Conservation (phyloP, 176 grass and related monocot genomes). For the Stipa capillata region DNA sequence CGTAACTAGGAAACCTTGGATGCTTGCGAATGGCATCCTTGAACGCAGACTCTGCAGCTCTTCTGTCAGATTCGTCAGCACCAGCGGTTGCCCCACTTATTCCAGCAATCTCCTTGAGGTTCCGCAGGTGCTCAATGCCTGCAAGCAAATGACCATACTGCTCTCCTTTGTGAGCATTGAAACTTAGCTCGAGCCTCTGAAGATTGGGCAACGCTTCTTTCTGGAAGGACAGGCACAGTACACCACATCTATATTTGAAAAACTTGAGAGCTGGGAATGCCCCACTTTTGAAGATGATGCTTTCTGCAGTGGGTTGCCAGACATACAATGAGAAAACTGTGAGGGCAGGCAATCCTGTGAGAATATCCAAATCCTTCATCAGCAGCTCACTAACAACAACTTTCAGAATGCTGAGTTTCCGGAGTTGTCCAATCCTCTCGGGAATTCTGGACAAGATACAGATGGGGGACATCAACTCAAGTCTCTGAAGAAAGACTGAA, state of each 20-base stretch:
- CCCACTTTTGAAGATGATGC: neutral
- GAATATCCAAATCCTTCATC: neutral
- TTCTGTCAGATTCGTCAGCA: neutral
- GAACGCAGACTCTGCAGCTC: neutral
- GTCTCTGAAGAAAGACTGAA: neutral
- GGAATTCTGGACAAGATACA: constrained; percentile 12
- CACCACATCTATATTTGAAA: neutral
- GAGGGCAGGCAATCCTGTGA: neutral
- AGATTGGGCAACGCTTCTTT: neutral
- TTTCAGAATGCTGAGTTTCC: neutral
- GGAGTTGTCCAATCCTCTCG: neutral
- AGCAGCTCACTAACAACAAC: neutral
- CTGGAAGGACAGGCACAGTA: neutral
- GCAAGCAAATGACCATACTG: neutral
- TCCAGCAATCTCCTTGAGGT: neutral
- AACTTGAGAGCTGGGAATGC: neutral
- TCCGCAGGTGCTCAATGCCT: neutral
- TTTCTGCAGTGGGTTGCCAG: neutral
- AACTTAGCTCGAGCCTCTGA: neutral
- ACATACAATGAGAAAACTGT: neutral
- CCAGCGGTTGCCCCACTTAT: neutral
- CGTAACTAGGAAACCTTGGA: neutral
- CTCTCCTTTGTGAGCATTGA: neutral
- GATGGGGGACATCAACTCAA: neutral
- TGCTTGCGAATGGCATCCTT: neutral